Base-by-base conservation (phyloP, 352 stramenopile genomes). In the Phytophthora pluvialis region DNA sequence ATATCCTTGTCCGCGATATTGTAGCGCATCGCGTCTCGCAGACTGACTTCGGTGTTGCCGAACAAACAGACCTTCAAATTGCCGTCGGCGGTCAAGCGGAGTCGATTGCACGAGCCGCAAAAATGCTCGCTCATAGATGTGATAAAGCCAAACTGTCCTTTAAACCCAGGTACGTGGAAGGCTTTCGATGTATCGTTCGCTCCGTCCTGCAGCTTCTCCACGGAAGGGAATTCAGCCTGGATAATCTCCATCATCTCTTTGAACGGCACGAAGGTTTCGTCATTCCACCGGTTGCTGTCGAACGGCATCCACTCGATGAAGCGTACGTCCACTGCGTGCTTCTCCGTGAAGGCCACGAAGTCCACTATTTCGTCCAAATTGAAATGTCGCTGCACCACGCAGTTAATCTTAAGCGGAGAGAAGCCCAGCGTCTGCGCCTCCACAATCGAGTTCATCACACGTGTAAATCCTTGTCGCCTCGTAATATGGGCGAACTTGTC, bases 261-360 rank as follows among this genome's bases (percentile, higher is more conserved):
- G 68, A 98, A 99, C 13, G 90, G 86, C 7, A 99, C 80, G 68
- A 99, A 98, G 39, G 85, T 93, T 44, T 83, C 71, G 48, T 93
- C 83, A 58, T 96, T 93, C 97, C 97, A 99, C 36, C 84, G 76
- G 77, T 99, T 99, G 70, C 95, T 95, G 70, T 98, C 93, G 62
- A 99, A 99, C 11, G 97, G 97, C 97, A 99, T 99, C 93, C 96
- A 99, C 85, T 99, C 97, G 67, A 99, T 99, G 69, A 99, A 99
- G 28, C 97, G 90, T 40, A 99, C 88, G 54, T 99, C 91, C 10
- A 99, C 78, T 26, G 76, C 73, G 38, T 87, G 77, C 6, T 92
- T 65, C 35, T 89, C 70, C 5, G 93, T 97, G 45, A 99, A 89
- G n/a, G 79, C 76, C 32, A 98, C 90, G 83, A 99, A 99, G 67